phyloP scores from a whole-genome alignment of 345 rosid genomes.

The Bruguiera sexangula region DNA sequence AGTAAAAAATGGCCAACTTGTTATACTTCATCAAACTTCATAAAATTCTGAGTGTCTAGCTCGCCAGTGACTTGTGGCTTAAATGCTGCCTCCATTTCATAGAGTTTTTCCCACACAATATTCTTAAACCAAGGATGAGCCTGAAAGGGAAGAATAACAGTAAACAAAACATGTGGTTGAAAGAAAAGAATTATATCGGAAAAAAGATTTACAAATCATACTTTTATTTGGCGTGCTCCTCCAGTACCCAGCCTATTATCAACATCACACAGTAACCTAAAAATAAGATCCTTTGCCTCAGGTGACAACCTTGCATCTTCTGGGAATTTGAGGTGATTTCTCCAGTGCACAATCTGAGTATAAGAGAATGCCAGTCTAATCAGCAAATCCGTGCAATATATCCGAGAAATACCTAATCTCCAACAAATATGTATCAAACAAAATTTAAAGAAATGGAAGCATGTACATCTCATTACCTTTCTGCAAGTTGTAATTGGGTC shows the following conservation, averaged over 20 bases:
- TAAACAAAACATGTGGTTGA: slow-evolving; percentile 15
- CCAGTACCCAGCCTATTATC: slow-evolving; percentile 87
- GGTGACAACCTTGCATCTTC: slow-evolving; percentile 65
- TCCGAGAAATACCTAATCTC: neutral
- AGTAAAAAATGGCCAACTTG: slow-evolving; percentile 11
- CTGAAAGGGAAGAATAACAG: slow-evolving; percentile 37
- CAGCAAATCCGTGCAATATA: neutral
- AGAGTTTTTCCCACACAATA: slow-evolving; percentile 77
- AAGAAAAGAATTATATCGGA: slow-evolving; percentile 13
- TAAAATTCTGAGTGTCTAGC: slow-evolving; percentile 90
- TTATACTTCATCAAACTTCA: slow-evolving; percentile 95
- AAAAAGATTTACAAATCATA: slow-evolving; percentile 31
- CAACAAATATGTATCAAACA: neutral
- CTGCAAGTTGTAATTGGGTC: slow-evolving; percentile 87
- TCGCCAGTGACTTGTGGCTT: slow-evolving; percentile 92
- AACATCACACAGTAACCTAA: slow-evolving; percentile 79
- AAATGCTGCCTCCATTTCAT: slow-evolving; percentile 92
- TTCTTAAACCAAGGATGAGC: slow-evolving; percentile 91
- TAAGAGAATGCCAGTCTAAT: slow-evolving; percentile 5
- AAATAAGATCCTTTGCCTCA: slow-evolving; percentile 87
- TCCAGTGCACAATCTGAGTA: slow-evolving; percentile 87
- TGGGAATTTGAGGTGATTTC: slow-evolving; percentile 79
- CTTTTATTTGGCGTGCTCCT: slow-evolving; percentile 85
- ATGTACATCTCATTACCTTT: slow-evolving; percentile 50
- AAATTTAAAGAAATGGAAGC: neutral